Evolutionary conservation across 2,329 filamentous ascomycete species (phyloP), one percentile per base, ranked within the genome.

Genomic region (Septoria linicola): DNA sequence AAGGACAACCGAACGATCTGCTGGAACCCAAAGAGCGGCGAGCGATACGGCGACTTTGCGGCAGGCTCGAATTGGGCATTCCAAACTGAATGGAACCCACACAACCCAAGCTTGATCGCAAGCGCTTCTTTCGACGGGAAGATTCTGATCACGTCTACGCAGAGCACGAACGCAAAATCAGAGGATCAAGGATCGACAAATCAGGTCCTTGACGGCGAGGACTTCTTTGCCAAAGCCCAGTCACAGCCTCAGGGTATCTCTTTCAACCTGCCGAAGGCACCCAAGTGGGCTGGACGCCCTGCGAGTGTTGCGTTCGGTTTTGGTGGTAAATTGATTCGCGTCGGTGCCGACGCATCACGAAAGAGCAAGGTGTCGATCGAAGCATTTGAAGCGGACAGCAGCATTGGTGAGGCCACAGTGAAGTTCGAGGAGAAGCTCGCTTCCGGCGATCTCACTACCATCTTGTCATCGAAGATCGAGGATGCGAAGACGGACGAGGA

Each of bases 11-110:
- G 89, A 63, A 96, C 91, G 2, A 81, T 99, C 54, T 84, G 93
- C 55, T 99, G 95, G 93, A 97, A 97, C 70, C 89, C 93, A 1
- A 88, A 93, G 65, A 96, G 87, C 2, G 92, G 92, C 46, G 83
- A 93, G 67, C 79, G 82, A 10, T 87, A 90, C 58, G 93, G 95
- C 59, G 92, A 97, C 72, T 92, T 97, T 66, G 91, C 92, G 3
- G 89, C 96, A 64, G 91, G 95, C 47, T 96, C 92, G n/a, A 99
- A 97, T 72, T 99, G 93, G 92, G 96, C 91, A 4, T 99, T 99
- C 76, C 85, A 92, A 68, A 96, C 93, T 4, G 82, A 86, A 56
- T 97, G 95, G 80, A 91, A 96, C 69, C 93, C 93, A 23, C 84
- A 88, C 61, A 96, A 99, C 70, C 92, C 93, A 8, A 88, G 85